Percentiles rank a stretch among this genome's conserved stretches.
phyloP scores from a whole-genome alignment of 805 yeast genomes.

The Myxozyma sirexii region DNA sequence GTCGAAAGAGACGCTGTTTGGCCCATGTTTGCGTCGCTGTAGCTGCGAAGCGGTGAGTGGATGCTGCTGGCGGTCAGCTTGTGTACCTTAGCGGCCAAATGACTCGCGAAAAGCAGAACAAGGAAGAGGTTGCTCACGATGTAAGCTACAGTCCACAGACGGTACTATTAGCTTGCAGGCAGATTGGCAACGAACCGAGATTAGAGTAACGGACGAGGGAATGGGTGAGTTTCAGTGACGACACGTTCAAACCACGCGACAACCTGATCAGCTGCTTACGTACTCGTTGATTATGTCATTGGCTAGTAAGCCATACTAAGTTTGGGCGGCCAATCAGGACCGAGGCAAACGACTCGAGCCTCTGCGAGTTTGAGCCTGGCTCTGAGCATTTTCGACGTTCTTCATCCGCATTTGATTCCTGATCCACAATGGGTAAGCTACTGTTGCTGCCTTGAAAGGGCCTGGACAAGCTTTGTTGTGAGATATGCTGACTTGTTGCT shows the following conservation, averaged over 20 bases:
- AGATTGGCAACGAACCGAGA: neutral
- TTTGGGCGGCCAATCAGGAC: neutral
- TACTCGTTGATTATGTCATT: neutral
- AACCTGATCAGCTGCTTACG: neutral
- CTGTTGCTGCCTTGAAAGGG: neutral
- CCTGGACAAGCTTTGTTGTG: neutral
- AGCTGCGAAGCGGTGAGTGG: neutral
- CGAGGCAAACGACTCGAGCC: neutral
- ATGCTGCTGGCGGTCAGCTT: neutral
- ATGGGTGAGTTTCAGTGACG: neutral
- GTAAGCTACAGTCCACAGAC: neutral
- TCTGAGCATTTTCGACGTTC: neutral
- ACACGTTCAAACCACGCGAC: neutral
- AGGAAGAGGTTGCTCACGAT: neutral
- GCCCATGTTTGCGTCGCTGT: neutral
- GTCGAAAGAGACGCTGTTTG: constrained; percentile 6
- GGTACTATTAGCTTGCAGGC: neutral
- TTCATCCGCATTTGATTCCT: neutral
- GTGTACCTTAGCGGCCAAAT: neutral
- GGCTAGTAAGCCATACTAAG: too few species aligned
- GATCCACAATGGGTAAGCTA: constrained; percentile 2
- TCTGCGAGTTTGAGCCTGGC: neutral
- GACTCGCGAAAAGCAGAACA: neutral
- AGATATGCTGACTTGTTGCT: neutral
- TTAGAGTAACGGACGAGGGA: neutral